phyloP scores from a whole-genome alignment of 768 basidiomycete species.

The Tricholoma bakamatsutake region DNA sequence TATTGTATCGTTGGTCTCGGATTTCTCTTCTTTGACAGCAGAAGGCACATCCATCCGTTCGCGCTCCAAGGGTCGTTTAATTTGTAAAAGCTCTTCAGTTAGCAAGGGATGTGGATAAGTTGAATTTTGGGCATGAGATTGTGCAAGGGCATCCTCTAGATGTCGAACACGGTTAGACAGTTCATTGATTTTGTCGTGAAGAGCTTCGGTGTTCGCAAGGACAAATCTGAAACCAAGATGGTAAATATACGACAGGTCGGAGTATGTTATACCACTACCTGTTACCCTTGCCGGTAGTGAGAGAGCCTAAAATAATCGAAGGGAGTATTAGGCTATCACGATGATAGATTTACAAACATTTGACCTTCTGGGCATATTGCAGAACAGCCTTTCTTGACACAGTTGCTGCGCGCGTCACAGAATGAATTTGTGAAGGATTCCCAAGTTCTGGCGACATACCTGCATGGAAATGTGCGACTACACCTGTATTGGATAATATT shows the following conservation, averaged over 20 bases:
- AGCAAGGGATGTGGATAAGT: conserved; percentile 52
- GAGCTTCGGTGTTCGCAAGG: conserved; percentile 61
- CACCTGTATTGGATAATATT: conserved; percentile 33
- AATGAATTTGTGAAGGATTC: not conserved
- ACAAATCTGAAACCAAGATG: conserved; percentile 43
- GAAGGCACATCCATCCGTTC: conserved; percentile 38
- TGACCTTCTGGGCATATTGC: conserved; percentile 67
- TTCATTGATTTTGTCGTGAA: conserved; percentile 62
- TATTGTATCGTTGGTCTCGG: conserved; percentile 49
- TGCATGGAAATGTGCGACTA: conserved; percentile 61
- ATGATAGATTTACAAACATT: conserved; percentile 4
- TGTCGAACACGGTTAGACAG: conserved; percentile 58
- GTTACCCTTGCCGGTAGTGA: conserved; percentile 72
- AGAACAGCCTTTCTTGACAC: conserved; percentile 51
- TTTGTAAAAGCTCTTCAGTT: conserved; percentile 52
- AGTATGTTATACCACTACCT: conserved; percentile 32
- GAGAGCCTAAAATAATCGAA: conserved; percentile 38
- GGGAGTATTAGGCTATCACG: conserved; percentile 10
- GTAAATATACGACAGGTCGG: not conserved
- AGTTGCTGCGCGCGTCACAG: conserved; percentile 32
- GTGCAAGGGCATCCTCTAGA: conserved; percentile 61
- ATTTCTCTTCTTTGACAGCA: conserved; percentile 31
- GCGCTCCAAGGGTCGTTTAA: conserved; percentile 64
- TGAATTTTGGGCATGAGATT: conserved; percentile 44
- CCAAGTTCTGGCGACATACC: conserved; percentile 26